Base-by-base conservation (phyloP, 1,284 basidiomycete genomes). In the Moesziomyces sp. region DNA sequence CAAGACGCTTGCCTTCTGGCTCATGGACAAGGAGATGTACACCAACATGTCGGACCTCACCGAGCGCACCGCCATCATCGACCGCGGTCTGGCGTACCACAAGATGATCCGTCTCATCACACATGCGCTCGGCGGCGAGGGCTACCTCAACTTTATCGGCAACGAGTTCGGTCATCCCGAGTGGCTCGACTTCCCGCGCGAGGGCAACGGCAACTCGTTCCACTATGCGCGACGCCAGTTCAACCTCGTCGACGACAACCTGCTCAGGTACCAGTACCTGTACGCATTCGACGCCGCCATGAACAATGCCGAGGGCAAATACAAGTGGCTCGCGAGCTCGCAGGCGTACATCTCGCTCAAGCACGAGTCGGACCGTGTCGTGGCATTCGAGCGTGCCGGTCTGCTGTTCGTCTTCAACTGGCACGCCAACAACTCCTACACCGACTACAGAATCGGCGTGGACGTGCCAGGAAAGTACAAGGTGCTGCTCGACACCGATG, bases 151-250 rank as follows among this genome's bases (percentile, higher is more conserved):
- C 86, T 99, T 99, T 68, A 94, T 96, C 86, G 96, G 96, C 30
- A 99, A 99, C 80, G 95, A 97, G 84, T 97, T 97, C 80, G 95
- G 95, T 45, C 95, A 97, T 84, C 95, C 94, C 13, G 95, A 97
- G 91, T 99, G 96, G 96, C 93, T 99, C 80, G 96, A 98, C 85
- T 99, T 99, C 86, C 96, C 96, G 42, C 91, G 96, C 33, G 93
- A 90, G 76, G 96, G 96, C 16, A 99, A 99, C 82, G 88, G 89
- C 78, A 93, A 94, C 85, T 97, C 94, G 11, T 99, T 94, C 88
- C 92, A 96, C 94, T 94, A 53, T 90, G 95, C 79, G 10, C 78
- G 85, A 28, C 90, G 96, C 19, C 96, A 98, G 81, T 99, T 94
- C 91, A 96, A 96, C 84, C 87, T 98, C 23, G 90, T 93, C 49